These are phyloP conservation scores for Colletotrichum abscissum DNA, from an alignment of 2,329 filamentous ascomycete genomes.

Conservation along the genomic window DNA sequence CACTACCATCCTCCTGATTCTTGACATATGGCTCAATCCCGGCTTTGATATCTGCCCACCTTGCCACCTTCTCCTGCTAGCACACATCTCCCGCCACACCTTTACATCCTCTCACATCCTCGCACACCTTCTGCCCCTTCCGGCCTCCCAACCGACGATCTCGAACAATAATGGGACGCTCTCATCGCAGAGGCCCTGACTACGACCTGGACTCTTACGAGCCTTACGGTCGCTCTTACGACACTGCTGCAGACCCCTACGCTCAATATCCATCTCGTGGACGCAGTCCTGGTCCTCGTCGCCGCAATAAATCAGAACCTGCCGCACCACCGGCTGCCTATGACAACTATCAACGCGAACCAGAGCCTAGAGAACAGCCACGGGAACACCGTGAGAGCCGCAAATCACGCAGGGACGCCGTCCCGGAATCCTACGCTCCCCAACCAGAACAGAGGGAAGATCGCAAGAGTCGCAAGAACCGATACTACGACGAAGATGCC, in stretches of 20 bases:
- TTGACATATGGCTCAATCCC: neutral
- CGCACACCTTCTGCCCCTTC: neutral
- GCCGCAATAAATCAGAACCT: slow-evolving; percentile 24
- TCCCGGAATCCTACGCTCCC: neutral
- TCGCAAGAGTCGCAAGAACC: neutral
- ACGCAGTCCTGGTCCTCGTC: slow-evolving; percentile 26
- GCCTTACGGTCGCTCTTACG: slow-evolving; percentile 1
- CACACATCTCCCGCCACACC: neutral
- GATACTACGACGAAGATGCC: slow-evolving; percentile 6
- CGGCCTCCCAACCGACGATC: neutral
- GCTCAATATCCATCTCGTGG: slow-evolving; percentile 13
- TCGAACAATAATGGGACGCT: slow-evolving; percentile 18
- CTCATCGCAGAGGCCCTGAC: slow-evolving; percentile 15
- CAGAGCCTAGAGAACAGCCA: neutral
- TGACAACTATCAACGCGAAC: neutral
- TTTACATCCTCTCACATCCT: neutral
- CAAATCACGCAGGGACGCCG: slow-evolving; percentile 3
- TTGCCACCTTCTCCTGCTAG: neutral
- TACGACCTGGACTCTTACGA: slow-evolving; percentile 12
- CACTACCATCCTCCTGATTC: neutral
- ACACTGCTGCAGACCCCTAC: neutral
- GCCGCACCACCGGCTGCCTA: slow-evolving; percentile 6
- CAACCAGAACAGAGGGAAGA: neutral
- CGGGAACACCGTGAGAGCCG: neutral
- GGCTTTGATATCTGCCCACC: neutral